These are phyloP conservation scores for Biscogniauxia sp. DNA, from an alignment of 2,329 filamentous ascomycete genomes.

Conservation along the genomic window DNA sequence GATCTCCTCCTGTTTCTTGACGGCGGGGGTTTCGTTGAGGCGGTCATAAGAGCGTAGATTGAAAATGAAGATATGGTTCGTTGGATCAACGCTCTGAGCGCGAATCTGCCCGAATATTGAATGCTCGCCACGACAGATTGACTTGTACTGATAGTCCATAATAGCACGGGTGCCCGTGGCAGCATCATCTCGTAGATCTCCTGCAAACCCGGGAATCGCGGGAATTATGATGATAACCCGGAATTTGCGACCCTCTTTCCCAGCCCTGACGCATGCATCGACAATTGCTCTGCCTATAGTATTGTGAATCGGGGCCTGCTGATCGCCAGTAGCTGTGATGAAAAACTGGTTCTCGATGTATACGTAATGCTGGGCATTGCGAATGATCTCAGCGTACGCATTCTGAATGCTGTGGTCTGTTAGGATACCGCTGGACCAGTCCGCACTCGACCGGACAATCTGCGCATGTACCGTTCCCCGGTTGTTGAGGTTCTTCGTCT, in stretches of 20 bases:
- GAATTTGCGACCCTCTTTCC: slow-evolving; percentile 83
- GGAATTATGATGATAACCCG: slow-evolving; percentile 87
- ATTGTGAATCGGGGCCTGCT: slow-evolving; percentile 84
- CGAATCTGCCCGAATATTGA: slow-evolving; percentile 82
- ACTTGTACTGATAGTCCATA: slow-evolving; percentile 99
- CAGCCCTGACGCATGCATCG: slow-evolving; percentile 79
- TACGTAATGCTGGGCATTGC: slow-evolving; percentile 84
- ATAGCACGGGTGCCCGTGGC: slow-evolving; percentile 87
- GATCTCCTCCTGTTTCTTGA: slow-evolving; percentile 73
- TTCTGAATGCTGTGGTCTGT: slow-evolving; percentile 84
- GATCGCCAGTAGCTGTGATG: slow-evolving; percentile 88
- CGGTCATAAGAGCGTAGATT: slow-evolving; percentile 92
- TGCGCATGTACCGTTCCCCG: slow-evolving; percentile 79
- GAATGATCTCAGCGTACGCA: slow-evolving; percentile 80
- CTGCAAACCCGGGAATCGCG: slow-evolving; percentile 89
- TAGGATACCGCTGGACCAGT: slow-evolving; percentile 92
- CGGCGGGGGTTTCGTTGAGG: slow-evolving; percentile 74
- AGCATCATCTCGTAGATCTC: slow-evolving; percentile 79
- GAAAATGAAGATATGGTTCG: slow-evolving; percentile 85
- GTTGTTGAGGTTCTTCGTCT: slow-evolving; percentile 59
- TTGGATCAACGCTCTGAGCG: slow-evolving; percentile 72
- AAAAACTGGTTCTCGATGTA: slow-evolving; percentile 99
- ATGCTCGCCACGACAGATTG: slow-evolving; percentile 85
- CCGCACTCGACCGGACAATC: slow-evolving; percentile 81
- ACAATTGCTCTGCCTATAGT: slow-evolving; percentile 86